phyloP scores from a whole-genome alignment of 768 basidiomycete species.

The Butyriboletus loyo region DNA sequence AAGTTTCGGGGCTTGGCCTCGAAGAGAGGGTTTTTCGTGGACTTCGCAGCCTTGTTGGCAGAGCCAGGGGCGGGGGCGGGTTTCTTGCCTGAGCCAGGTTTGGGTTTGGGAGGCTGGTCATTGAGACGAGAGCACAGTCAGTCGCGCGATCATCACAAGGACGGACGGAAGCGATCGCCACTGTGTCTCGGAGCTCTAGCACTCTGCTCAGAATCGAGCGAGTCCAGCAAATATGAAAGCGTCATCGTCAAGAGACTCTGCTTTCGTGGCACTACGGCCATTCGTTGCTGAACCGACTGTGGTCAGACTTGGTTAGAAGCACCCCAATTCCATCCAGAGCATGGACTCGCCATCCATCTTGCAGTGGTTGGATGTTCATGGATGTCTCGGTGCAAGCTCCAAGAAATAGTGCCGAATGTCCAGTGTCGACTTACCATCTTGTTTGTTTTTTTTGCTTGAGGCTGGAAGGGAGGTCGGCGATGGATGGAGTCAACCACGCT shows the following conservation, averaged over 20 bases:
- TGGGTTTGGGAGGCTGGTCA: constrained; percentile 83
- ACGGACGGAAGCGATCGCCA: constrained; percentile 26
- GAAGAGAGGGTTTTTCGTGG: constrained; percentile 94
- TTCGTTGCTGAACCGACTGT: constrained; percentile 25
- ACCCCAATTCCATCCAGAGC: constrained; percentile 33
- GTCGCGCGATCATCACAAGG: constrained; percentile 24
- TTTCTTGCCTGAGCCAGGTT: constrained; percentile 73
- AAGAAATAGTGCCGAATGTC: constrained; percentile 22
- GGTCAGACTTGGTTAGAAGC: constrained; percentile 18
- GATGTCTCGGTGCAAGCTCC: constrained; percentile 41
- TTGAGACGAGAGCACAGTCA: constrained; percentile 71
- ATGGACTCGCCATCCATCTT: constrained; percentile 54
- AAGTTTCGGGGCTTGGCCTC: constrained; percentile 90
- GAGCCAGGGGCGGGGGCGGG: constrained; percentile 83
- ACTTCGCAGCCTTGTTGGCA: constrained; percentile 70
- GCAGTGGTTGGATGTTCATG: constrained; percentile 24
- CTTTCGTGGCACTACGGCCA: constrained; percentile 20
- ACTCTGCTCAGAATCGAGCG: constrained; percentile 31
- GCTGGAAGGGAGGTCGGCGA: constrained; percentile 12
- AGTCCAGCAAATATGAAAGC: constrained; percentile 43
- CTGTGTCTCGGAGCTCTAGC: constrained; percentile 54
- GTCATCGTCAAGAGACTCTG: constrained; percentile 44
- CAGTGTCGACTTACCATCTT: constrained; percentile 51
- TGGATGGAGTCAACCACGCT: neutral
- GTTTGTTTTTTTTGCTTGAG: constrained; percentile 37